A percentile compares a stretch with the other conserved stretches of the same genome.
Conservation (phyloP, 176 grass and related monocot genomes). For the Oryza longistaminata region DNA sequence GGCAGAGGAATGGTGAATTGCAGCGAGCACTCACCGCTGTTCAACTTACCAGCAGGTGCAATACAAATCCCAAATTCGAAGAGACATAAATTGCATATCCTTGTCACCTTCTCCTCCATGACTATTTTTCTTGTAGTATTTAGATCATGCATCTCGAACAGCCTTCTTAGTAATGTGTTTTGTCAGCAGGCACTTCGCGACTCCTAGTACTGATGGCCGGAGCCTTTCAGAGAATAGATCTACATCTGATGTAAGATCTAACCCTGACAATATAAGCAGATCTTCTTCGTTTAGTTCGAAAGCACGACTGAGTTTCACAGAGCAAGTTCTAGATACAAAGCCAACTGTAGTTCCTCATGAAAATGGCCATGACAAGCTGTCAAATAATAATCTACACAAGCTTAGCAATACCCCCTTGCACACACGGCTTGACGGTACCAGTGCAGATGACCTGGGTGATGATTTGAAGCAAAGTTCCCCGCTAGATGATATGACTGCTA, state of each 20-base stretch:
- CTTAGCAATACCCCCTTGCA: conserved; percentile 26
- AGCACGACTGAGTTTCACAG: conserved; percentile 58
- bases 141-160: conserved; percentile 4
- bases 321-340: conserved; percentile 59
- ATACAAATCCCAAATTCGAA: conserved; percentile 7
- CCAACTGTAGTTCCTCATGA: conserved; percentile 44
- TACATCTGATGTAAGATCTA: conserved; percentile 54
- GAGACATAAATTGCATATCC: conserved; percentile 12
- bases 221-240: conserved; percentile 80
- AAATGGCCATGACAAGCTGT: conserved; percentile 39
- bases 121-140: conserved; percentile 6
- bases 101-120: neutral
- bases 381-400: conserved; percentile 41
- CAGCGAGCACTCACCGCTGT: conserved; percentile 55
- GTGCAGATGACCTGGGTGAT: conserved; percentile 23
- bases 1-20: conserved; percentile 65
- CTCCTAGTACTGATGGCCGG: conserved; percentile 63
- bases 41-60: conserved; percentile 66
- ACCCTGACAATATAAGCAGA: conserved; percentile 82
- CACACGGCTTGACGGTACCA: conserved; percentile 33
- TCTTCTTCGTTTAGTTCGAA: conserved; percentile 86
- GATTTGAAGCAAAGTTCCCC: conserved; percentile 48
- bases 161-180: conserved; percentile 33
- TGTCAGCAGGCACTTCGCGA: conserved; percentile 61
- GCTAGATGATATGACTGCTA: conserved; percentile 30